Conservation (phyloP, 257 asterid genomes). For the Solanum peruvianum region DNA sequence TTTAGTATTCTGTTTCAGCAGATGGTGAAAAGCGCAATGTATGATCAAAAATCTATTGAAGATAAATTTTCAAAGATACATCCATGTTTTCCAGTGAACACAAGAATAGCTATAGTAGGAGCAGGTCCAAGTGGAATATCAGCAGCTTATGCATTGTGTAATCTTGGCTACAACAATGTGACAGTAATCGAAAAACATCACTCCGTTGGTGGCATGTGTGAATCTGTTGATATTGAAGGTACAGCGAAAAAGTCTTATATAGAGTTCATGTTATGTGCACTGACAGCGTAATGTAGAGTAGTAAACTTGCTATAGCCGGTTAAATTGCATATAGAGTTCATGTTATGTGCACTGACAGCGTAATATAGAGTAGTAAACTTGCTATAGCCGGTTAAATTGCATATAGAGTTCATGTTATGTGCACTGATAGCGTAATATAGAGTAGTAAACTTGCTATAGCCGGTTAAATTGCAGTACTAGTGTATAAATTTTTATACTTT, state of each 20-base stretch:
- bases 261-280: not conserved
- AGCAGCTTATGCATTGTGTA: conserved; percentile 60
- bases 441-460: too few species aligned
- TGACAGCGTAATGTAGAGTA: too few species aligned
- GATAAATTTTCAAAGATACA: conserved; percentile 54
- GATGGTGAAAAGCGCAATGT: conserved; percentile 10
- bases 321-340: too few species aligned
- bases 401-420: too few species aligned
- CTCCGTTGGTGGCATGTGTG: conserved; percentile 68
- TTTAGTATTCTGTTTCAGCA: not conserved
- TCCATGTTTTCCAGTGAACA: conserved; percentile 44
- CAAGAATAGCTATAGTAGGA: conserved; percentile 58
- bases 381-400: too few species aligned
- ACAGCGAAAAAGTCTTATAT: not conserved
- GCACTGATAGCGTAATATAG: too few species aligned
- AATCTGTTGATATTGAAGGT: conserved; percentile 23
- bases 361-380: too few species aligned
- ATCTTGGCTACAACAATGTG: conserved; percentile 57
- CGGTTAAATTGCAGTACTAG: not conserved
- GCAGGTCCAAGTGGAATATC: conserved; percentile 90
- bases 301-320: too few species aligned
- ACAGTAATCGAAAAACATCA: conserved; percentile 68
- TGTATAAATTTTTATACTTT: not conserved
- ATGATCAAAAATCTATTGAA: conserved; percentile 34
- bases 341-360: too few species aligned